phyloP scores from a whole-genome alignment of 345 rosid species.

The Eucalyptus marginata region DNA sequence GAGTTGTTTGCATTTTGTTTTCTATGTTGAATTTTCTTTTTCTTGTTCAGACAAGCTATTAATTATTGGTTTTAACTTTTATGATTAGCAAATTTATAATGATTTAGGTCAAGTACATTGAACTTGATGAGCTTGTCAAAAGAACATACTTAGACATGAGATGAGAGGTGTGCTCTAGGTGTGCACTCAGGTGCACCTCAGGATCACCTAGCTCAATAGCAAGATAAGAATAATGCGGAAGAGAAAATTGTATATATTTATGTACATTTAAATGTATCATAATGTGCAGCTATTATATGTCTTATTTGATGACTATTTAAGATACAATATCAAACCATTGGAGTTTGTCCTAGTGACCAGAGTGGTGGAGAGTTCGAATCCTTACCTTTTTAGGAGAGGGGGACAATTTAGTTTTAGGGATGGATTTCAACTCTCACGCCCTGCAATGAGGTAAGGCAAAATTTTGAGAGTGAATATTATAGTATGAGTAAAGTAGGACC shows the following conservation, averaged over 20 bases:
- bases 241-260: neutral
- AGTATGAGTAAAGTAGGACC: no score
- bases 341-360: no score
- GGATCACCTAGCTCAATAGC: neutral
- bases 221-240: neutral
- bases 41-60: neutral
- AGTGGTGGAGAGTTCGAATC: no score
- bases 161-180: neutral
- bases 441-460: no score
- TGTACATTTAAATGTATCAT: neutral
- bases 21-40: neutral
- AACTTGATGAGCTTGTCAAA: neutral
- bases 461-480: no score
- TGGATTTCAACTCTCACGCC: rapidly evolving
- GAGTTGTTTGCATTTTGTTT: neutral
- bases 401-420: no score
- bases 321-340: no score
- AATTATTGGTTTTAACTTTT: neutral
- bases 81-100: neutral
- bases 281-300: no score
- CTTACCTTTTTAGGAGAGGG: rapidly evolving
- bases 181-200: neutral
- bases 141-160: neutral
- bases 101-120: neutral
- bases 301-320: no score